Evolutionary conservation across 2,329 filamentous ascomycete genomes (phyloP).

Genomic region (Emergomyces orientalis): DNA sequence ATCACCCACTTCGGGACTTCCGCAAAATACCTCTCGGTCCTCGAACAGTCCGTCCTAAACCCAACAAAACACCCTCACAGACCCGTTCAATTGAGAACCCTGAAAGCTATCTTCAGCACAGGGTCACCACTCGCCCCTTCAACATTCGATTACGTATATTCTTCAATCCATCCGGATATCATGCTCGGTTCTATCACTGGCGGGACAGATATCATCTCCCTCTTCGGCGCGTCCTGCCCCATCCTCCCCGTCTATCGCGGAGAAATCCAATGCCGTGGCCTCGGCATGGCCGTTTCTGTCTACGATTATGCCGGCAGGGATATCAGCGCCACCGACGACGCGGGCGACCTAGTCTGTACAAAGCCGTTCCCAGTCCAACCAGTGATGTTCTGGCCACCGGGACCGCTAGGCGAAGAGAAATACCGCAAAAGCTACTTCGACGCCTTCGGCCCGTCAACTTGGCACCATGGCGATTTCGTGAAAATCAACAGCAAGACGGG

Average conservation of each 20-base stretch:
- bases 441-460: conserved; percentile 57
- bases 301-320: conserved; percentile 51
- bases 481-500: conserved; percentile 60
- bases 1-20: conserved; percentile 95
- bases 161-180: conserved; percentile 66
- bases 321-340: conserved; percentile 53
- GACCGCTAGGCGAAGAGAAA: conserved; percentile 58
- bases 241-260: conserved; percentile 62
- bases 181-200: conserved; percentile 91
- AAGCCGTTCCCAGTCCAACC: conserved; percentile 85
- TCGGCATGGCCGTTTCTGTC: conserved; percentile 64
- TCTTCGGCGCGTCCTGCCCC: conserved; percentile 80
- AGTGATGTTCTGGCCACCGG: conserved; percentile 68
- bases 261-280: conserved; percentile 66
- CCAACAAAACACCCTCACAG: conserved; percentile 45
- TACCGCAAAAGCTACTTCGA: conserved; percentile 85
- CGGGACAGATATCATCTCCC: conserved; percentile 90
- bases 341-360: conserved; percentile 81
- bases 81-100: conserved; percentile 34
- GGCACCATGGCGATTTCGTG: conserved; percentile 95
- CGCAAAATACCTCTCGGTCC: conserved; percentile 81
- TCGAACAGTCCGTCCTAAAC: conserved; percentile 66
- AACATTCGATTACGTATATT: conserved; percentile 84
- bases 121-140: conserved; percentile 86
- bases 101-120: conserved; percentile 87